Conservation (phyloP, 805 yeast genomes). For the Nakazawaea sp. region DNA sequence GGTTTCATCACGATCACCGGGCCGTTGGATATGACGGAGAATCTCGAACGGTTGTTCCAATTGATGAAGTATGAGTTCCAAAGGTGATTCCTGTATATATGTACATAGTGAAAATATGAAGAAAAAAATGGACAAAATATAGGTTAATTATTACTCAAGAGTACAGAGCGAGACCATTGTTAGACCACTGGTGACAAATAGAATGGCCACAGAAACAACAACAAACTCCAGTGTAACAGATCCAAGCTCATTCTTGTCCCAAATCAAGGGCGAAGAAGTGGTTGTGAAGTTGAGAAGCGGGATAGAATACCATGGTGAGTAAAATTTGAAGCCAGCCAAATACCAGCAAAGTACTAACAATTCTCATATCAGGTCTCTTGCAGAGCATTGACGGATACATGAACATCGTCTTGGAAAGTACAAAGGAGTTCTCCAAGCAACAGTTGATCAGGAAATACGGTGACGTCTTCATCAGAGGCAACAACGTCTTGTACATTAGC, state of each 20-base stretch:
- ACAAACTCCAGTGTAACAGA: conserved; percentile 24
- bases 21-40: not conserved
- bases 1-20: conserved; percentile 2
- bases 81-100: not conserved
- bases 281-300: conserved; percentile 84
- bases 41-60: not conserved
- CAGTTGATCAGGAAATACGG: conserved; percentile 49
- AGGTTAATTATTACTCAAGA: too few relatives aligned
- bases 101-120: not conserved
- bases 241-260: conserved; percentile 74
- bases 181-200: too few relatives aligned
- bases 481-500: conserved; percentile 42
- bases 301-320: conserved; percentile 66
- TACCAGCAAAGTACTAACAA: not conserved
- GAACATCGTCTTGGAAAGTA: conserved; percentile 83
- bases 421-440: conserved; percentile 57
- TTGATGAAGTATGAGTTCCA: not conserved
- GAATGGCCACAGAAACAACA: not conserved
- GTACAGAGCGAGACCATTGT: too few relatives aligned
- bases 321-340: too few relatives aligned
- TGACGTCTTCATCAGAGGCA: conserved; percentile 84
- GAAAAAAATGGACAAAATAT: too few relatives aligned
- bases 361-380: conserved; percentile 37
- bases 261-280: conserved; percentile 74
- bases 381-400: conserved; percentile 95